These are phyloP conservation scores for Boletales sp. DNA, from an alignment of 768 basidiomycete genomes.

Conservation along the genomic window DNA sequence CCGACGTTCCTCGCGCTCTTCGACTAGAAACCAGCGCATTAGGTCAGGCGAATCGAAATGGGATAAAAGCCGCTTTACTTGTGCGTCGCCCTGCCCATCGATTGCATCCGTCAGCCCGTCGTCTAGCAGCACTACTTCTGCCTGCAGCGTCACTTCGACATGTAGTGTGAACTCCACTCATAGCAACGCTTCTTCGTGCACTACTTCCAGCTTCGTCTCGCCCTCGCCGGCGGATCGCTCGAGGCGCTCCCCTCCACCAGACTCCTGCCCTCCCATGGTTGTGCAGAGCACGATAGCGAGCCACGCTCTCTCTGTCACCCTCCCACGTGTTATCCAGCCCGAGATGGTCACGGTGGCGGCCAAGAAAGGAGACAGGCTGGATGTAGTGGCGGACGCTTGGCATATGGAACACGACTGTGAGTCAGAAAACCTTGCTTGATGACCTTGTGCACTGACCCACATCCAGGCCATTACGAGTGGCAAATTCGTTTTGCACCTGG, in stretches of 20 bases:
- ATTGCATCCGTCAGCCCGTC: conserved; percentile 22
- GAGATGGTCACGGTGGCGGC: conserved; percentile 66
- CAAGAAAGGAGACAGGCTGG: conserved; percentile 54
- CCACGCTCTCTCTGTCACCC: conserved; percentile 46
- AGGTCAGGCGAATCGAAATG: conserved; percentile 23
- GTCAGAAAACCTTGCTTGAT: conserved; percentile 20
- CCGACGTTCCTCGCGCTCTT: conserved; percentile 30
- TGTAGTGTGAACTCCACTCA: conserved; percentile 16
- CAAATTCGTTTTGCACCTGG: conserved; percentile 49
- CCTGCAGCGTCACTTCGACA: conserved; percentile 24
- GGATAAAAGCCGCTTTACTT: conserved; percentile 29
- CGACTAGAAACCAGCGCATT: conserved; percentile 24
- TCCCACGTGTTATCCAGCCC: conserved; percentile 46
- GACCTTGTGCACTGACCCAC: conserved; percentile 2
- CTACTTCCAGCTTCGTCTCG: conserved; percentile 13
- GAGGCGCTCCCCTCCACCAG: conserved; percentile 31
- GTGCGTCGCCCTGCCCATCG: conserved; percentile 27
- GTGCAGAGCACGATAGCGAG: conserved; percentile 36
- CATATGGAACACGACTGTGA: conserved; percentile 57
- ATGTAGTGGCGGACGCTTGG: conserved; percentile 61
- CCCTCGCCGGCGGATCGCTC: conserved; percentile 30
- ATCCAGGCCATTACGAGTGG: conserved; percentile 60
- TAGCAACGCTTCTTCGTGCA: conserved; percentile 11
- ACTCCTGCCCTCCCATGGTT: conserved; percentile 42
- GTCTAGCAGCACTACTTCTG: conserved; percentile 22